Evolutionary conservation across 495 filamentous ascomycete genomes (phyloP).

Genomic region (Sphaerosporella brunnea): DNA sequence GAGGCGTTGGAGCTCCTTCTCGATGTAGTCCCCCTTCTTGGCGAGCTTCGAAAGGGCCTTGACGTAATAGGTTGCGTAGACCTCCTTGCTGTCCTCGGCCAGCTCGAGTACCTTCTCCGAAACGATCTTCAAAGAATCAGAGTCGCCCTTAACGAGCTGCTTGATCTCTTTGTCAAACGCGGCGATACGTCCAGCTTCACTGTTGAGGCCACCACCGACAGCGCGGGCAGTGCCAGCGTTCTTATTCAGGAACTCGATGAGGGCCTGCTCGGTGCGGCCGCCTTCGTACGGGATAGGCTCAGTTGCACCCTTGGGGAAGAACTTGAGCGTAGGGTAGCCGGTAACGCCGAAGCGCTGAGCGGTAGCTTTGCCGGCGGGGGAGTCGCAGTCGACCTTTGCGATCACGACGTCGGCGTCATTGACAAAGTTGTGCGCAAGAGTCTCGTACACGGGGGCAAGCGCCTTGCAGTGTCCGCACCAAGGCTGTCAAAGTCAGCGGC

Average conservation of each 20-base stretch:
- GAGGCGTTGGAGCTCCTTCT: conserved; percentile 72
- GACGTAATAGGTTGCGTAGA: conserved; percentile 87
- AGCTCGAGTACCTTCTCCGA: conserved; percentile 50
- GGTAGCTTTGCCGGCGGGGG: conserved; percentile 33
- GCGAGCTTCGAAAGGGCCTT: conserved; percentile 71
- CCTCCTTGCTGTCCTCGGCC: conserved; percentile 48
- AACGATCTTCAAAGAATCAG: conserved; percentile 37
- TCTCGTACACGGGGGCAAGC: conserved; percentile 82
- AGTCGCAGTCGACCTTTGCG: conserved; percentile 88
- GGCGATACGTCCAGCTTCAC: conserved; percentile 63
- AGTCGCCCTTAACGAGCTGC: conserved; percentile 43
- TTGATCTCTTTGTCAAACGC: conserved; percentile 54
- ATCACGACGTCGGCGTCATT: conserved; percentile 61
- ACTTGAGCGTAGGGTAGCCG: conserved; percentile 94
- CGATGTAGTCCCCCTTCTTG: conserved; percentile 56
- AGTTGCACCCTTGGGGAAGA: conserved; percentile 77
- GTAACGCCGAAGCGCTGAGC: conserved; percentile 60
- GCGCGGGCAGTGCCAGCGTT: conserved; percentile 77
- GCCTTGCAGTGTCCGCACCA: conserved; percentile 73
- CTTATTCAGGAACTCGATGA: conserved; percentile 70
- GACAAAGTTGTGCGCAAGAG: conserved; percentile 62
- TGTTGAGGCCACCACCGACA: conserved; percentile 63
- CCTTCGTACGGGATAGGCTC: conserved; percentile 55
- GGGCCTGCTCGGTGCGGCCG: conserved; percentile 57
- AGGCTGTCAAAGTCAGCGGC: conserved; percentile 14